Base-by-base conservation (phyloP, 2,329 filamentous ascomycete species). In the Massarina eburnea region DNA sequence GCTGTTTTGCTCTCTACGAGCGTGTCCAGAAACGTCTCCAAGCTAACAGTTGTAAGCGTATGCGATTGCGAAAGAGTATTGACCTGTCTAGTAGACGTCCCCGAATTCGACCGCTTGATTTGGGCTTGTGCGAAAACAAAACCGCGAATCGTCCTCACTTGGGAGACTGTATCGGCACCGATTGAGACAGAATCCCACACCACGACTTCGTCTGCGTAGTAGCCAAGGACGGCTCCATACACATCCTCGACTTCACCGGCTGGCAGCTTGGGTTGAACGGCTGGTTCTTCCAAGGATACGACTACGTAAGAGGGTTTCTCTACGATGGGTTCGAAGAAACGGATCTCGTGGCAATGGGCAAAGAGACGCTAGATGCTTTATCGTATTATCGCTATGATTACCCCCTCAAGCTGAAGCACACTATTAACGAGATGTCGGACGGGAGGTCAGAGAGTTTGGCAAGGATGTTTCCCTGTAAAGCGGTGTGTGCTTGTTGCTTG, bases 181-280 rank as follows among this genome's bases (percentile, higher is more conserved):
- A 10, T 26, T 26, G 24, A 10, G 24, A 6, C 24, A 26, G 24
- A 14, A 7, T 33, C 30, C 12, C 30, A 33, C 12, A 17, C 7
- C 33, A 35, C 15, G 26, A 39, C 18, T 32, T 39, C 22, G 8
- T 36, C 34, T 14, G 19, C 15, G 18, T 36, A 6, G 8, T 7
- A 8, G 10, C 15, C 34, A 36, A 5, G 10, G 34, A 20, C 19
- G 34, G 34, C 8, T 36, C n/a, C 10, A 19, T 4, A 7, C 39
- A 39, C 19, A 35, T 45, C 24, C 14, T 45, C 6, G 42, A 45
- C 27, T 24, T 32, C 9, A 45, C 42, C 10, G 36, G 24, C 15
- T 39, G 34, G 14, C 42, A 45, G 15, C 39, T 39, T n/a, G 42
- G 42, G 4, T 45, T 45, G n/a, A 7, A 21, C n/a, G 22, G 27